Evolutionary conservation across 805 yeast genomes (phyloP).

Genomic region (Komagataella kurtzmanii): DNA sequence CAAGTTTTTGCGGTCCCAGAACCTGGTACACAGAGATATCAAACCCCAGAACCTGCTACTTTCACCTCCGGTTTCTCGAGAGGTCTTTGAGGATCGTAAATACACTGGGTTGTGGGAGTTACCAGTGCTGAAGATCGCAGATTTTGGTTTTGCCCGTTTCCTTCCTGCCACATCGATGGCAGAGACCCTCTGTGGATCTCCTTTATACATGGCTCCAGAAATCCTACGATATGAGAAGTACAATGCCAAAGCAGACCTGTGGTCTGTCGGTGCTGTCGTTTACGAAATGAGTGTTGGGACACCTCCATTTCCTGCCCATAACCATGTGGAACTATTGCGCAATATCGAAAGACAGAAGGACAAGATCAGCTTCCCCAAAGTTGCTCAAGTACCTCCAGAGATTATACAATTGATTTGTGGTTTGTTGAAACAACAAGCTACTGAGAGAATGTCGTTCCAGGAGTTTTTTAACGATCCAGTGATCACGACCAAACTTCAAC

Average conservation of each 20-base stretch:
- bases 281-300: slow-evolving; percentile 95
- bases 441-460: slow-evolving; percentile 75
- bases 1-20: slow-evolving; percentile 65
- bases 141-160: slow-evolving; percentile 94
- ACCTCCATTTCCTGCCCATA: slow-evolving; percentile 91
- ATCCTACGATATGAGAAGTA: slow-evolving; percentile 88
- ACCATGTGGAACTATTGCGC: slow-evolving; percentile 80
- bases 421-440: slow-evolving; percentile 71
- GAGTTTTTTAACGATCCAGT: slow-evolving; percentile 76
- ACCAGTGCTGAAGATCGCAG: slow-evolving; percentile 89
- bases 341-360: slow-evolving; percentile 78
- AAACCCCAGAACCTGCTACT: slow-evolving; percentile 81
- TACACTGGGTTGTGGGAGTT: slow-evolving; percentile 77
- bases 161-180: slow-evolving; percentile 90
- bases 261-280: slow-evolving; percentile 96
- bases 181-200: slow-evolving; percentile 95
- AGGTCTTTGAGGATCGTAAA: slow-evolving; percentile 40
- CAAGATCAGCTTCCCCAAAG: slow-evolving; percentile 60
- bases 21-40: slow-evolving; percentile 86
- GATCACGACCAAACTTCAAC: slow-evolving; percentile 37
- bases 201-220: slow-evolving; percentile 98
- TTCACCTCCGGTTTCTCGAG: slow-evolving; percentile 67
- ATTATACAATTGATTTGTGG: slow-evolving; percentile 62
- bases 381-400: slow-evolving; percentile 49
- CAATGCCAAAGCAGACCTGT: slow-evolving; percentile 92